phyloP scores from a whole-genome alignment of 2,329 filamentous ascomycete genomes.

The Grosmannia serpens region DNA sequence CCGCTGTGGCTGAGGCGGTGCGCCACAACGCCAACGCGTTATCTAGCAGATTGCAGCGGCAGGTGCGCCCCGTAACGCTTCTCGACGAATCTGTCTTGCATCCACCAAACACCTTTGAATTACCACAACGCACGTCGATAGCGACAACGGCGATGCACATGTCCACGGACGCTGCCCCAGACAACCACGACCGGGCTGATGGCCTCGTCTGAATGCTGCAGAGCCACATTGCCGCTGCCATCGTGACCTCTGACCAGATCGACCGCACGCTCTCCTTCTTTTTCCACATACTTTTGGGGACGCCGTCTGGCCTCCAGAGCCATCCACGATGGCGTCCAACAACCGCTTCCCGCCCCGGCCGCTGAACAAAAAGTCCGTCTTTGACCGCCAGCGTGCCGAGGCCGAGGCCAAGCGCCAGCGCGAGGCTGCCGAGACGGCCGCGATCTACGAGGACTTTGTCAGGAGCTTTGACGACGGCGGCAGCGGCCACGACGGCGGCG shows the following conservation, averaged over 20 bases:
- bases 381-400: constrained; percentile 80
- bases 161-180: not conserved
- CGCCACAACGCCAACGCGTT: too few species aligned
- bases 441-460: constrained; percentile 77
- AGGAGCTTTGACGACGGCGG: constrained; percentile 62
- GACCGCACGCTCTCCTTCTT: not conserved
- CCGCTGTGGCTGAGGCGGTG: too few species aligned
- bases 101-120: too few species aligned
- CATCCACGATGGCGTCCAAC: constrained; percentile 1
- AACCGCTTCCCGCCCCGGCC: constrained; percentile 25
- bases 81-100: too few species aligned
- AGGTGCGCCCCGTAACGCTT: too few species aligned
- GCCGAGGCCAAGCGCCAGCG: constrained; percentile 77
- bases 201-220: not conserved
- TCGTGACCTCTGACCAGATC: too few species aligned
- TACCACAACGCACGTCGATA: too few species aligned
- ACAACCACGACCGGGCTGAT: not conserved
- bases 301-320: not conserved
- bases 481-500: constrained; percentile 35
- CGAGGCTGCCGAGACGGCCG: constrained; percentile 78
- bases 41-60: too few species aligned
- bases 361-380: constrained; percentile 63
- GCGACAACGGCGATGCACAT: not conserved
- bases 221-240: not conserved
- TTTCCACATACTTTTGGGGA: not conserved